Conservation (phyloP, 768 basidiomycete species). For the Pleurotus djamor region DNA sequence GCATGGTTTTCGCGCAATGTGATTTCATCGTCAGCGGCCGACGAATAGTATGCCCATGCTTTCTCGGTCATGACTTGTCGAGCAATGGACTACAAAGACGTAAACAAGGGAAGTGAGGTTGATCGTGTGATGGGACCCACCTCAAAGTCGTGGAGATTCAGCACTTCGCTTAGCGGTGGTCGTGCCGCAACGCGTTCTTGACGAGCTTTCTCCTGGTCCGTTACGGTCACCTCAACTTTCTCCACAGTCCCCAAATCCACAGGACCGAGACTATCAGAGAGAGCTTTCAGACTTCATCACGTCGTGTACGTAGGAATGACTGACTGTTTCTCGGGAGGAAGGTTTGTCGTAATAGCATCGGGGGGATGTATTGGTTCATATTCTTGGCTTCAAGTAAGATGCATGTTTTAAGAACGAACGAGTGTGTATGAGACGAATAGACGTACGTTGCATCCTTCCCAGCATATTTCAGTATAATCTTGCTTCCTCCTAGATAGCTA, state of each 20-base stretch:
- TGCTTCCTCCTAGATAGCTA: conserved; percentile 58
- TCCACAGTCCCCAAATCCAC: conserved; percentile 70
- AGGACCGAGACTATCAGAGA: conserved; percentile 52
- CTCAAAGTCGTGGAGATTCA: conserved; percentile 96
- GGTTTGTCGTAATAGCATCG: conserved; percentile 72
- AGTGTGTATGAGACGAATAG: not conserved
- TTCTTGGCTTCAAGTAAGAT: conserved; percentile 45
- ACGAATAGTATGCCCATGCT: conserved; percentile 96
- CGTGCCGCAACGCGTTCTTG: conserved; percentile 58
- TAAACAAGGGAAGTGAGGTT: not conserved
- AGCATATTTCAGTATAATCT: conserved; percentile 83
- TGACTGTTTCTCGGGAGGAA: conserved; percentile 81
- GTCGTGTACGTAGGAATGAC: too few relatives aligned
- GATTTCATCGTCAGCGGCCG: conserved; percentile 96
- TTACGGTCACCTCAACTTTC: conserved; percentile 59
- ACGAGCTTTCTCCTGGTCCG: conserved; percentile 70
- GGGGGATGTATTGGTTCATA: conserved; percentile 91
- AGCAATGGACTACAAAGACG: conserved; percentile 64
- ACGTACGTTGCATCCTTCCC: conserved; percentile 87
- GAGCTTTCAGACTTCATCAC: too few relatives aligned
- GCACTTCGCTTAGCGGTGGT: conserved; percentile 74
- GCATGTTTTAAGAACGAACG: not conserved
- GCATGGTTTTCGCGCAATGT: conserved; percentile 87
- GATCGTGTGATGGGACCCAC: conserved; percentile 28
- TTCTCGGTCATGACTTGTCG: conserved; percentile 78